Conservation (phyloP, 805 yeast genomes). For the Lachancea lanzarotensis region DNA sequence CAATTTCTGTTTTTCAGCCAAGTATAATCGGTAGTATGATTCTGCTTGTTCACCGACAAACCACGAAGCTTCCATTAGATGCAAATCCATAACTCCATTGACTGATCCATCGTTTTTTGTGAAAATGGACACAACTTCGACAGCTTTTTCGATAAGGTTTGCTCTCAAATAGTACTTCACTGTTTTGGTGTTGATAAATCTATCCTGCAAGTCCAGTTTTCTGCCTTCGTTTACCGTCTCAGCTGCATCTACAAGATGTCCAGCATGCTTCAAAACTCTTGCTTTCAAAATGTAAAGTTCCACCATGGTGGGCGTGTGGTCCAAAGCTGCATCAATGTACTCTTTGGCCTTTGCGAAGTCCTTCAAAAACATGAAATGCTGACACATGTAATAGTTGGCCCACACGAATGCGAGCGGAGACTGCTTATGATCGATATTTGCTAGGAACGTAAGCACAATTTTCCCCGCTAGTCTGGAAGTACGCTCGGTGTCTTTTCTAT, state of each 20-base stretch:
- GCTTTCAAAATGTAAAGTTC: slow-evolving; percentile 80
- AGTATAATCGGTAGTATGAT: slow-evolving; percentile 60
- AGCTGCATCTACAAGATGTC: slow-evolving; percentile 57
- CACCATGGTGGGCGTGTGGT: slow-evolving; percentile 75
- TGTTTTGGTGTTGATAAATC: slow-evolving; percentile 84
- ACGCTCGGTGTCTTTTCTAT: slow-evolving; percentile 39
- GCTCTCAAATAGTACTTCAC: slow-evolving; percentile 80
- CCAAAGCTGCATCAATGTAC: slow-evolving; percentile 55
- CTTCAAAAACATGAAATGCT: slow-evolving; percentile 57
- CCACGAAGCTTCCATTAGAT: slow-evolving; percentile 89
- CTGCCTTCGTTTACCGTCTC: slow-evolving; percentile 65
- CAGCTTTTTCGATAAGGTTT: slow-evolving; percentile 64
- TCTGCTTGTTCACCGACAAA: slow-evolving; percentile 80
- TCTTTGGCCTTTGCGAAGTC: slow-evolving; percentile 49
- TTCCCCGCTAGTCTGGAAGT: slow-evolving; percentile 41
- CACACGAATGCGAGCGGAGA: slow-evolving; percentile 44
- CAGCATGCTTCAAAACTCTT: slow-evolving; percentile 65
- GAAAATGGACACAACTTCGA: slow-evolving; percentile 67
- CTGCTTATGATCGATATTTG: slow-evolving; percentile 23
- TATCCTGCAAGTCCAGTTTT: slow-evolving; percentile 73
- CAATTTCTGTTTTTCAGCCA: slow-evolving; percentile 25
- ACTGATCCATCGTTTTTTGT: slow-evolving; percentile 75
- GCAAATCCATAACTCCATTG: slow-evolving; percentile 84
- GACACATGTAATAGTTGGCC: slow-evolving; percentile 72
- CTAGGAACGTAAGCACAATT: slow-evolving; percentile 46